Evolutionary conservation across 148 eudicot species (phyloP).

Genomic region (Camellia granthamiana): DNA sequence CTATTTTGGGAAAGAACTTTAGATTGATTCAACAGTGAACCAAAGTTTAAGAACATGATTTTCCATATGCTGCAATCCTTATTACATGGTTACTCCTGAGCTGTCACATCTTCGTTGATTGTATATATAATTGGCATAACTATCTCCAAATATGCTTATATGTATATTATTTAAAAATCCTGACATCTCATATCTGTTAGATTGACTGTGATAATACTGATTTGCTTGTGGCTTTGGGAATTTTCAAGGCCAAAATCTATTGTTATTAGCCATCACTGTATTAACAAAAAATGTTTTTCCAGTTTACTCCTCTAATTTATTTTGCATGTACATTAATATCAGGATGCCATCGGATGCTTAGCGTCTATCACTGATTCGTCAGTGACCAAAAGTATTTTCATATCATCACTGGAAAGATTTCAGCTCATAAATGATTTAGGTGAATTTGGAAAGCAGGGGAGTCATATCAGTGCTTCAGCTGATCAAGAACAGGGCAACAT

Average conservation of each 20-base stretch:
- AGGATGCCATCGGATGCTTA: constrained; percentile 73
- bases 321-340: constrained; percentile 18
- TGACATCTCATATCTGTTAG: not conserved
- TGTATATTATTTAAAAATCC: not conserved
- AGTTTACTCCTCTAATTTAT: not conserved
- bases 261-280: not conserved
- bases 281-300: not conserved
- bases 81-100: not conserved
- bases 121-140: no score
- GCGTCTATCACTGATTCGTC: constrained; percentile 62
- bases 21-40: not conserved
- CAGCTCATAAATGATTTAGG: constrained; percentile 29
- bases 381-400: constrained; percentile 43
- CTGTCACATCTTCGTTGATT: not conserved
- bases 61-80: not conserved
- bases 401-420: constrained; percentile 57
- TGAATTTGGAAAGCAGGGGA: constrained; percentile 36
- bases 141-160: not conserved
- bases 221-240: not conserved
- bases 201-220: not conserved
- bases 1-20: not conserved
- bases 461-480: constrained; percentile 22
- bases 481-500: constrained; percentile 29
- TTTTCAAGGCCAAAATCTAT: not conserved
- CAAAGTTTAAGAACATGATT: not conserved